These are phyloP conservation scores for Pseudopithomyces chartarum DNA, from an alignment of 2,329 filamentous ascomycete genomes.

Conservation along the genomic window DNA sequence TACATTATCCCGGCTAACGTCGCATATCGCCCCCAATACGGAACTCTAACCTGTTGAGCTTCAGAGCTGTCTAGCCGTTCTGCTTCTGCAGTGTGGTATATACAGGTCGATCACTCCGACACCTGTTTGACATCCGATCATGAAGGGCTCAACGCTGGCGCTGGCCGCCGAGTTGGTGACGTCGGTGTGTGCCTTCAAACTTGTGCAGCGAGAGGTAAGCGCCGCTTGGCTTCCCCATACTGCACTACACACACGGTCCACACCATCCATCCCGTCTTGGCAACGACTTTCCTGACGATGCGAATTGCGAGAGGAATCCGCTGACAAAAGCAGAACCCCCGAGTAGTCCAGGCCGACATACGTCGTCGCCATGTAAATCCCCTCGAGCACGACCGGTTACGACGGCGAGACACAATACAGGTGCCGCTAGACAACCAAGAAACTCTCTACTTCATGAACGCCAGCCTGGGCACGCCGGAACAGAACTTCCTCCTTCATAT, in stretches of 20 bases:
- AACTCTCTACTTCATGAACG: slow-evolving; percentile 64
- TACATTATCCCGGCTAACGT: slow-evolving; percentile 4
- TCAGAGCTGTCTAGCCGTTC: slow-evolving; percentile 13
- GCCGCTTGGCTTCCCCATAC: slow-evolving; percentile 28
- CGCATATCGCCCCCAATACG: slow-evolving; percentile 1
- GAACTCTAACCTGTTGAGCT: slow-evolving; percentile 18
- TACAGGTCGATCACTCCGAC: slow-evolving; percentile 1
- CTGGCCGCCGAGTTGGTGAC: slow-evolving; percentile 36
- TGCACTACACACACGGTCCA: background rate
- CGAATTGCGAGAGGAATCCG: background rate
- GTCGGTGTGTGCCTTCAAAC: slow-evolving; percentile 32
- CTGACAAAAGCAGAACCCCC: slow-evolving; percentile 44
- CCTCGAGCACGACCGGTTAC: slow-evolving; percentile 51
- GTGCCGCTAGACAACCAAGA: slow-evolving; percentile 62
- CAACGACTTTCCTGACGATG: background rate
- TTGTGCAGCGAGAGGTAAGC: slow-evolving; percentile 43
- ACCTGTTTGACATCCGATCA: slow-evolving; percentile 15
- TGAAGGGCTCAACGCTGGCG: slow-evolving; percentile 38
- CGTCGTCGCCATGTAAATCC: slow-evolving; percentile 56
- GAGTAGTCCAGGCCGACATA: slow-evolving; percentile 57
- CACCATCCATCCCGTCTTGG: slow-evolving; percentile 15
- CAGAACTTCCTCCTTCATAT: slow-evolving; percentile 62
- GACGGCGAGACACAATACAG: slow-evolving; percentile 51
- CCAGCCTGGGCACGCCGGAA: slow-evolving; percentile 61
- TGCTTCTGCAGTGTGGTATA: slow-evolving; percentile 15